A percentile compares a stretch with the other conserved stretches of the same genome.
phyloP scores from a whole-genome alignment of 2,329 filamentous ascomycete genomes.

The Parafenestella ontariensis region DNA sequence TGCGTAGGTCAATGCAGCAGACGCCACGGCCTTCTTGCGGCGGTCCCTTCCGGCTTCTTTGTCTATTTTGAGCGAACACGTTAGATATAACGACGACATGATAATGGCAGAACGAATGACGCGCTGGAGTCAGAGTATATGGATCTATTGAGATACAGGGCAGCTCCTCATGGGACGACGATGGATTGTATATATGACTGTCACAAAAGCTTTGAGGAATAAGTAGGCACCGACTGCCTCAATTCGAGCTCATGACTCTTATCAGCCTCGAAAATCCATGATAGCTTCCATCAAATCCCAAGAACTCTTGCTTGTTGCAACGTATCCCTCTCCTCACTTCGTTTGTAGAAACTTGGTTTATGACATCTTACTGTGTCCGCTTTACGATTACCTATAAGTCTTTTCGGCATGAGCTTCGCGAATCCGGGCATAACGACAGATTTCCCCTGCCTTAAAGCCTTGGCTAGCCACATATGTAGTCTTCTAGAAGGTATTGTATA shows the following conservation, averaged over 20 bases:
- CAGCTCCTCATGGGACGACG: conserved; percentile 20
- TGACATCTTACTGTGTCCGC: background rate
- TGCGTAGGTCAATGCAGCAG: conserved; percentile 8
- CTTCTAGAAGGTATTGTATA: background rate
- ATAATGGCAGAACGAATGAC: conserved; percentile 43
- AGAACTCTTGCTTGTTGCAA: background rate
- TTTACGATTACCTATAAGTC: background rate
- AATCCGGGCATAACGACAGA: background rate
- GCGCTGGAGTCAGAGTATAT: conserved; percentile 24
- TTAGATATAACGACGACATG: conserved; percentile 48
- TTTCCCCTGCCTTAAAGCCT: background rate
- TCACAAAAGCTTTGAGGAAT: conserved; percentile 21
- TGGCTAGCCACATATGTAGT: background rate
- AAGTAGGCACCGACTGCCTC: conserved; percentile 17
- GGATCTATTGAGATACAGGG: conserved; percentile 28
- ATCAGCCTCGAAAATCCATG: background rate
- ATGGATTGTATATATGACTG: conserved; percentile 42
- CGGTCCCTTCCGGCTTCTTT: conserved; percentile 36
- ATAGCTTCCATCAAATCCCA: background rate
- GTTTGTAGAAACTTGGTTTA: background rate
- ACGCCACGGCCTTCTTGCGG: conserved; percentile 22
- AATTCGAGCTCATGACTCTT: background rate
- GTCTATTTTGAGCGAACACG: conserved; percentile 44
- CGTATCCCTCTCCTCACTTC: background rate
- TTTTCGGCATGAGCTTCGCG: background rate